A percentile compares a stretch with the other conserved stretches of the same genome.
These are phyloP conservation scores for Xylaria acuta DNA, from an alignment of 495 filamentous ascomycete species.

Conservation along the genomic window DNA sequence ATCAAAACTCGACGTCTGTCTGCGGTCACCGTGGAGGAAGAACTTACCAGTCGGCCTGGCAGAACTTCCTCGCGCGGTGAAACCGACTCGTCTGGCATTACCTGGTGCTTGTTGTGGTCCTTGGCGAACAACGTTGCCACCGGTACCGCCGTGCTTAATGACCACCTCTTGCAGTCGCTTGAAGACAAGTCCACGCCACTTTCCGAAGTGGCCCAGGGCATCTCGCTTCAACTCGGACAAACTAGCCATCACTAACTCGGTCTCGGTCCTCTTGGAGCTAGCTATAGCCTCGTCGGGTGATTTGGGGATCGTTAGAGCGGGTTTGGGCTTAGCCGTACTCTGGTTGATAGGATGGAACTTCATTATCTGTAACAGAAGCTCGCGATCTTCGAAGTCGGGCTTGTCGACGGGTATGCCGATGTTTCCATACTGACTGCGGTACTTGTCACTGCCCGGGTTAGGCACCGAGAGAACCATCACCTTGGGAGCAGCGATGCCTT, in stretches of 20 bases:
- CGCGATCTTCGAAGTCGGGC: slow-evolving; percentile 24
- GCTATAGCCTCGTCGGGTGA: slow-evolving; percentile 27
- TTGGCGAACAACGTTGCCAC: slow-evolving; percentile 32
- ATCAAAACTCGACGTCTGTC: slow-evolving; percentile 27
- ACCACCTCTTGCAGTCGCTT: slow-evolving; percentile 52
- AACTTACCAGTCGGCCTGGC: slow-evolving; percentile 38
- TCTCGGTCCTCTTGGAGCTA: slow-evolving; percentile 33
- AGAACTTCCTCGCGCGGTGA: slow-evolving; percentile 32
- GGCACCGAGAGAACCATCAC: slow-evolving; percentile 28
- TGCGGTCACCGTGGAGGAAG: slow-evolving; percentile 30
- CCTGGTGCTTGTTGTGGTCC: slow-evolving; percentile 27
- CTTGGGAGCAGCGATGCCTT: slow-evolving; percentile 35
- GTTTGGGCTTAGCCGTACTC: slow-evolving; percentile 10
- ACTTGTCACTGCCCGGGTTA: slow-evolving; percentile 36
- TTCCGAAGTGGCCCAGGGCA: slow-evolving; percentile 47
- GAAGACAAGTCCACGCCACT: slow-evolving; percentile 49
- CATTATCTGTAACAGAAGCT: slow-evolving; percentile 29
- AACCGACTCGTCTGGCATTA: slow-evolving; percentile 33
- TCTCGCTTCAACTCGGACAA: slow-evolving; percentile 53
- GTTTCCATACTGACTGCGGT: slow-evolving; percentile 31
- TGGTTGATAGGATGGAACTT: slow-evolving; percentile 15
- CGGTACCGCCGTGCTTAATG: slow-evolving; percentile 39
- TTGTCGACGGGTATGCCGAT: slow-evolving; percentile 22
- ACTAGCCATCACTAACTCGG: slow-evolving; percentile 40
- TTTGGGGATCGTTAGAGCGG: slow-evolving; percentile 28